Conservation (phyloP, 106 monocot species). For the Apostasia ramifera region DNA sequence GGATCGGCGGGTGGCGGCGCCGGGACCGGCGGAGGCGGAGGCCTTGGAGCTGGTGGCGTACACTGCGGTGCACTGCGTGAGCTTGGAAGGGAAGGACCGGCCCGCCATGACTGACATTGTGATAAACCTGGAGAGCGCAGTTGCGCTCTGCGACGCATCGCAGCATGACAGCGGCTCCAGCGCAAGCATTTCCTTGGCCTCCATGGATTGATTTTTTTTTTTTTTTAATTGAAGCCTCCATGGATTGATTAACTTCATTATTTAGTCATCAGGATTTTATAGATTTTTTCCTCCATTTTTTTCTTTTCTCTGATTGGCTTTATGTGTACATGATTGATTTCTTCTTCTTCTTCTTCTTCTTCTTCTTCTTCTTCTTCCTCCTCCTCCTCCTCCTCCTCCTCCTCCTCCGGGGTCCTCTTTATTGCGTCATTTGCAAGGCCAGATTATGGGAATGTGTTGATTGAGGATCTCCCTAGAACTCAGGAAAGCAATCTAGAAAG, state of each 20-base stretch:
- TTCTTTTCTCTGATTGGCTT: neutral
- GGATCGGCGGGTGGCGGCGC: slow-evolving; percentile 46
- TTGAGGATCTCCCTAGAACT: too few species aligned
- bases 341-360: too few species aligned
- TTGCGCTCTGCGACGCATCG: slow-evolving; percentile 8
- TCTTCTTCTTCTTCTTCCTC: too few species aligned
- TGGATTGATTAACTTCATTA: neutral
- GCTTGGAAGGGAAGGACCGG: slow-evolving; percentile 42
- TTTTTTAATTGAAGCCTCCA: too few species aligned
- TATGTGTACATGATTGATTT: too few species aligned
- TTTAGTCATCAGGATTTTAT: too few species aligned
- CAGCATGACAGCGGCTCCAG: neutral
- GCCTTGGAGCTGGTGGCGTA: slow-evolving; percentile 70
- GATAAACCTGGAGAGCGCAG: slow-evolving; percentile 38
- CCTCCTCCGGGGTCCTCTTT: too few species aligned
- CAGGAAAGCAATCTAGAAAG: too few species aligned
- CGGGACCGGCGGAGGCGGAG: slow-evolving; percentile 59
- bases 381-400: too few species aligned
- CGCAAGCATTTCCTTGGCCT: neutral
- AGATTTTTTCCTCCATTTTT: neutral
- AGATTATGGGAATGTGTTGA: too few species aligned
- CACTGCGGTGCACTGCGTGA: slow-evolving; percentile 70
- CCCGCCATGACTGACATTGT: slow-evolving; percentile 78
- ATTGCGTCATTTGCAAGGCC: too few species aligned
- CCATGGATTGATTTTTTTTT: neutral